Conservation (phyloP, 345 rosid species). For the Salix purpurea region DNA sequence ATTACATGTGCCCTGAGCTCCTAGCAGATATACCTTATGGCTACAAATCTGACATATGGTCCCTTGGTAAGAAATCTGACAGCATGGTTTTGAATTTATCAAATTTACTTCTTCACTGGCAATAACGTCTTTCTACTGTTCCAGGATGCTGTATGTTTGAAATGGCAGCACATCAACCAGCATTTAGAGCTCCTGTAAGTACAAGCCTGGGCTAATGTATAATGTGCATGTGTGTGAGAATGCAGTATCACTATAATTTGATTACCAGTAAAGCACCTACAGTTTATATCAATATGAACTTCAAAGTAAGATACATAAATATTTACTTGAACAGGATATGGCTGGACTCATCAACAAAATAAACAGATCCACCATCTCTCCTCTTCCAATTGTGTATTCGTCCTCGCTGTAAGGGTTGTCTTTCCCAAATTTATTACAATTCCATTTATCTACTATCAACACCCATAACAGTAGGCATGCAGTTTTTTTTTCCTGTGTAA, state of each 20-base stretch:
- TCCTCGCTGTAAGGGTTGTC: slow-evolving; percentile 63
- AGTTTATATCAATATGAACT: background rate
- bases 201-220: slow-evolving; percentile 2
- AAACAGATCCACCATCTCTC: slow-evolving; percentile 80
- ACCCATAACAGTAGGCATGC: background rate
- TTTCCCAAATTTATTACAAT: slow-evolving; percentile 5
- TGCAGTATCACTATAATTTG: background rate
- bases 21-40: slow-evolving; percentile 88
- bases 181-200: slow-evolving; percentile 90
- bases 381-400: slow-evolving; percentile 88
- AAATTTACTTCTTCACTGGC: background rate
- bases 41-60: slow-evolving; percentile 97
- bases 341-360: slow-evolving; percentile 86
- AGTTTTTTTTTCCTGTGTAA: background rate
- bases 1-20: slow-evolving; percentile 93
- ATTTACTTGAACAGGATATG: slow-evolving; percentile 58
- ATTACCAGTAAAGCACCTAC: background rate
- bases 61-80: slow-evolving; percentile 64
- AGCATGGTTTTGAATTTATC: background rate
- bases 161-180: slow-evolving; percentile 90
- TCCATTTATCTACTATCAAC: background rate
- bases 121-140: slow-evolving; percentile 28
- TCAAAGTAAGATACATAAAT: slow-evolving; percentile 1
- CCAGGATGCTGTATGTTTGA: slow-evolving; percentile 98
- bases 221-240: background rate